Conservation (phyloP, 1,284 basidiomycete genomes). For the Ceratobasidium sp. region DNA sequence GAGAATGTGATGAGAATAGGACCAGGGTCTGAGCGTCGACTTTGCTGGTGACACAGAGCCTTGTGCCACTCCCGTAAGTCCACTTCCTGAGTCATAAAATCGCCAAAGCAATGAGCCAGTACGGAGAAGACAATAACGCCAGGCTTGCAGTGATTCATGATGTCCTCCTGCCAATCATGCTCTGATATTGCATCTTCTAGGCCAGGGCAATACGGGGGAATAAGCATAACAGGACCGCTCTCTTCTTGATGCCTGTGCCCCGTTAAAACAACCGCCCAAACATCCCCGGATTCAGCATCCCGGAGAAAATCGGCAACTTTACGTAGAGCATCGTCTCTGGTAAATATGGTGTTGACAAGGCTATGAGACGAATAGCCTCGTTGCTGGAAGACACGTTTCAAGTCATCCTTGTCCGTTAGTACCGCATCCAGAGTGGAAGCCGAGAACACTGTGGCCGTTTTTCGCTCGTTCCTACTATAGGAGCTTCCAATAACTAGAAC, state of each 20-base stretch:
- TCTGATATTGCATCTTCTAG: not conserved
- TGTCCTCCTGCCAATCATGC: constrained; percentile 2
- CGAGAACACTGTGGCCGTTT: constrained; percentile 22
- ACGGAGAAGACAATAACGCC: constrained; percentile 15
- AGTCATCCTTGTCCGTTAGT: not conserved
- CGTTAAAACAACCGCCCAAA: constrained; percentile 18
- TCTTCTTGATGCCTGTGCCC: not conserved
- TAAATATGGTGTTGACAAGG: constrained; percentile 4
- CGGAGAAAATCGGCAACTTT: not conserved
- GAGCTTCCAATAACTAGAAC: constrained; percentile 8
- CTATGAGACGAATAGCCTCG: not conserved
- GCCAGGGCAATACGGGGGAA: constrained; percentile 5
- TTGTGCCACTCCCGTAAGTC: not conserved
- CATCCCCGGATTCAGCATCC: constrained; percentile 1
- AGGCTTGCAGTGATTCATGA: not conserved
- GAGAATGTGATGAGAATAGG: constrained; percentile 20
- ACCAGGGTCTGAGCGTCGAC: not conserved
- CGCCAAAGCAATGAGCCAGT: constrained; percentile 14
- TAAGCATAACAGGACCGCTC: not conserved
- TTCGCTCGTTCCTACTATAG: not conserved
- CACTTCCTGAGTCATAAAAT: constrained; percentile 11
- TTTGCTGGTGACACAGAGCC: not conserved
- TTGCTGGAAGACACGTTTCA: not conserved
- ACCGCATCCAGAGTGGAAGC: not conserved
- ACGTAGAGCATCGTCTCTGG: not conserved